Base-by-base conservation (phyloP, 306 rosid genomes). In the Hippophae tibetana region DNA sequence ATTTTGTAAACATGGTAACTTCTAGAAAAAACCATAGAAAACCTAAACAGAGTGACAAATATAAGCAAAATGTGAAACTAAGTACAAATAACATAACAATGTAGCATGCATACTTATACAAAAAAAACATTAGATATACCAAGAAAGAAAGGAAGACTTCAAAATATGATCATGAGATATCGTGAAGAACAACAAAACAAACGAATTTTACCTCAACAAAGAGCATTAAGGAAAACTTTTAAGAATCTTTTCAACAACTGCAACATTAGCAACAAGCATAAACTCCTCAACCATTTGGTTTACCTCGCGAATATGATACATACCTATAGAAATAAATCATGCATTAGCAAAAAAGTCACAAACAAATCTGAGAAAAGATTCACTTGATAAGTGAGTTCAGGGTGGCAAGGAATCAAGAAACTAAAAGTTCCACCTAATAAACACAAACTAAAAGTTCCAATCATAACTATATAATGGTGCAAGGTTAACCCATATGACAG, bases 231-330 rank as follows among this genome's bases (percentile, higher is more conserved):
- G 79, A 57, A 85, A 92, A 67, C 76, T 83, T 60, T 83, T 68
- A 44, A 92, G 97, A 67, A 92, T 88, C 68, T 88, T 86, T 70
- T 82, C 80, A 8, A 95, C 93, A 54, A 92, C 97, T 4, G 97
- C 84, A 73, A 92, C 85, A 70, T 92, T 88, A 63, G 99, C 97
- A 45, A 96, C 88, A 80, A 92, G 97, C 99, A 92, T 92, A 76
- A 92, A 92, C 85, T 92, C 97, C 86, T 92, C 99, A 58, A 92
- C 97, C 99, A 92, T 88, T 82, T 92, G 97, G 70, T 92, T 92
- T 68, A 96, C 95, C 79, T 92, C 99, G 63, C 95, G 80, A 67
- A 88, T 92, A 78, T 92, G 97, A 76, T 92, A 92, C 90, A 92
- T 92, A 55, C 99, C 97, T 92, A 79, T 54, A 66, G 55, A 66